phyloP scores from a whole-genome alignment of 148 eudicot genomes.

The Chenopodium album region DNA sequence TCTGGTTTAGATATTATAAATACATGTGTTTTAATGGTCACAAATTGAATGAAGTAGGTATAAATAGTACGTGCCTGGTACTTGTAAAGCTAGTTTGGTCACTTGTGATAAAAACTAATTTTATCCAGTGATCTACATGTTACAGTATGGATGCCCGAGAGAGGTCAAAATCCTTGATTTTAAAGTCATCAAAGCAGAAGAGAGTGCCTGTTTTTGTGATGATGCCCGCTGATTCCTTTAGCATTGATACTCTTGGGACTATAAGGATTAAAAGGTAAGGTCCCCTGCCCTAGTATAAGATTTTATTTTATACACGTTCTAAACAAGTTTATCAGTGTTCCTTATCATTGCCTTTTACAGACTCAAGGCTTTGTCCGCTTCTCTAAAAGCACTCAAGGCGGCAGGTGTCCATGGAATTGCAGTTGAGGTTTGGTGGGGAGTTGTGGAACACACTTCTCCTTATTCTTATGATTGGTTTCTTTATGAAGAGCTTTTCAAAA shows the following conservation, averaged over 20 bases:
- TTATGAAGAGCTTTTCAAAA: conserved; percentile 52
- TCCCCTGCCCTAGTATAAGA: background rate
- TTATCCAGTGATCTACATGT: conserved; percentile 20
- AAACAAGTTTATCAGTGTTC: background rate
- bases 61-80: background rate
- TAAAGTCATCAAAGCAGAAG: conserved; percentile 49
- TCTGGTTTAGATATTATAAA: background rate
- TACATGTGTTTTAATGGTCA: background rate
- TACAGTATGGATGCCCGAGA: conserved; percentile 65
- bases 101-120: conserved; percentile 7
- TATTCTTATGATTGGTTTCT: conserved; percentile 55
- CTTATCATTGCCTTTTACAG: conserved; percentile 35
- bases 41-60: background rate
- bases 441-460: conserved; percentile 56
- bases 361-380: conserved; percentile 54
- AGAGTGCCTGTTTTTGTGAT: conserved; percentile 58
- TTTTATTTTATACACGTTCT: background rate
- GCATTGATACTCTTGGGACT: conserved; percentile 48
- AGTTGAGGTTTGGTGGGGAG: conserved; percentile 79
- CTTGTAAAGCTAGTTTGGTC: background rate
- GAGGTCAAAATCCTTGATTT: conserved; percentile 47
- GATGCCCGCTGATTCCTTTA: conserved; percentile 62
- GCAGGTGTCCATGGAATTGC: conserved; percentile 72
- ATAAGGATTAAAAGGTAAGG: conserved; percentile 39
- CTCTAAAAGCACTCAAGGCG: conserved; percentile 62